Evolutionary conservation across 495 filamentous ascomycete genomes (phyloP), one percentile per base, ranked within the genome.

Genomic region (Xylaria palmicola): DNA sequence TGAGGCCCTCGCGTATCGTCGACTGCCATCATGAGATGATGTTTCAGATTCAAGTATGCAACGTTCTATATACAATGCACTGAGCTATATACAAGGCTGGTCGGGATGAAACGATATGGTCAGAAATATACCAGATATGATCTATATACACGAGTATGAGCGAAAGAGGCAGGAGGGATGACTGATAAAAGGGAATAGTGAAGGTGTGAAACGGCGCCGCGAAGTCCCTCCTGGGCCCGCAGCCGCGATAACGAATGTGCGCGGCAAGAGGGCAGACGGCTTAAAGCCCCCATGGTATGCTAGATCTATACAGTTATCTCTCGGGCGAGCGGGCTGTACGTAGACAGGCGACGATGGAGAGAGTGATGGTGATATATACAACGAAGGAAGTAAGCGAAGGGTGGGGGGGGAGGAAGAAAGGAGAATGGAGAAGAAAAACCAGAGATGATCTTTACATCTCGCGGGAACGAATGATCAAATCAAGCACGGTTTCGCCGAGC

Each of bases 41-140:
- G 27, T n/a, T 34, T 26, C 5, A 39, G 7, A 43, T 48, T 37
- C 29, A 20, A 48, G 12, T 36, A 58, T 26, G 44, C 34, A 47
- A 13, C 20, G 48, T 32, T 58, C 43, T 58, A 58, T 58, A 58
- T 58, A 48, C 55, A 58, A 43, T 47, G 41, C 44, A 58, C 19
- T 48, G 29, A 26, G 44, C 55, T 47, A 47, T 47, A 58, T 58
- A 37, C 43, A 48, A 49, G 20, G 13, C 27, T 13, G 43, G 12
- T 12, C 30, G 13, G 6, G 8, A 47, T 57, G 40, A 56, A 15
- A 19, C 37, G 24, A 29, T n/a, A 17, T 36, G 43, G 30, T 58
- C 27, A n/a, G n/a, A n/a, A n/a, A n/a, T n/a, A n/a, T n/a, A 29
- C 55, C 41, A 19, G 26, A 39, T 44, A 20, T 24, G 41, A 12